Base-by-base conservation (phyloP, 2,329 filamentous ascomycete genomes). In the Graphilbum sp. region DNA sequence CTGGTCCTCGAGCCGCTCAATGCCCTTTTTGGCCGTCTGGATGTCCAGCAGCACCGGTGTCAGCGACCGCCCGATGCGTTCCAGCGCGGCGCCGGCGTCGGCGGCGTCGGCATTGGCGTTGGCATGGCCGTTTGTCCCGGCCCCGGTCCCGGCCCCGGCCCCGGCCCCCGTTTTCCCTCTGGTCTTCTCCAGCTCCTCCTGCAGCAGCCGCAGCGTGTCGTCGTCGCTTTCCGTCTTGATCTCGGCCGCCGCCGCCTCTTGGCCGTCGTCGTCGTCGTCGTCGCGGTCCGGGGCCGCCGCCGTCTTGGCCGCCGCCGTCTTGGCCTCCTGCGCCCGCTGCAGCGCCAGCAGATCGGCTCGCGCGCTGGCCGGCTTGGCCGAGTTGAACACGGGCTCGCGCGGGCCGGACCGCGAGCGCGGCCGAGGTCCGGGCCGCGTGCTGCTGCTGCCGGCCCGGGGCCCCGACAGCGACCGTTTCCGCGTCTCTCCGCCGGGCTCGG, bases 281-380 rank as follows among this genome's bases (percentile, higher is more conserved):
- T 29, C 13, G 27, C 27, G 7, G 5, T 24, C 21, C 21, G 21
- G 6, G 6, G 5, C 27, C 13, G 27, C 27, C 27, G 27, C 27
- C 27, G 27, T 12, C 13, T 5, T 15, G 6, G 27, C 10, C 15
- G 27, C 15, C 27, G 27, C 44, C 37, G 55, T 47, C 25, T 50
- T 44, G 19, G 50, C 47, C 27, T 29, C 8, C 27, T 29, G 27
- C 27, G 52, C 50, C 15, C 60, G 60, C 43, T 69, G 61, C 34
- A 75, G 65, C 36, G 68, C 62, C 21, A 62, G 54, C 21, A 75
- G 53, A 45, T 75, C 71, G 40, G 72, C 69, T 39, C 60, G 66
- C 38, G 69, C 70, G 2, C 64, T 69, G 2, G 67, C 63, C 3
- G 61, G 67, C 41, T 60, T 66, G 37, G 64, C 64, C 4, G 69